Base-by-base conservation (phyloP, 2,329 filamentous ascomycete genomes). In the Botryotinia convoluta region DNA sequence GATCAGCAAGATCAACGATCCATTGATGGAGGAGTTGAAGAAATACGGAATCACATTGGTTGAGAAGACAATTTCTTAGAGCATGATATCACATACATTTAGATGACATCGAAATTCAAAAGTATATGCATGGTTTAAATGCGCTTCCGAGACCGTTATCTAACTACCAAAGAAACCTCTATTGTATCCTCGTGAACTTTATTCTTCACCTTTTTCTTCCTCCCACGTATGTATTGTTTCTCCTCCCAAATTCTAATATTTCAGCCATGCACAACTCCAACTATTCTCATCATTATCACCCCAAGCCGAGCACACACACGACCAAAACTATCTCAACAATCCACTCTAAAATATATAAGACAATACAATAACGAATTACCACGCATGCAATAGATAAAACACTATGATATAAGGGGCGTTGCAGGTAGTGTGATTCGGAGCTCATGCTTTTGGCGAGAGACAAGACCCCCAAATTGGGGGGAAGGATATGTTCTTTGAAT, bases 1-100 rank as follows among this genome's bases (percentile, higher is more conserved):
- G 88, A 90, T 85, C 78, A 86, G 87, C 74, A 89, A 91, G 80
- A 89, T 95, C 80, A 91, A 90, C 80, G 87, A 87, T 79, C 91
- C 93, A 54, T 84, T 97, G 78, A 91, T 95, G 84, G 89, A 91
- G 84, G 91, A 93, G 81, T 86, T 97, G 74, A 90, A 92, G 82
- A 89, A 93, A 80, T 93, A 94, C 78, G 91, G 90, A 60, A 93
- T 94, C 79, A 87, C 87, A 82, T 87, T 92, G 84, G 88, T 87
- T 77, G 91, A 94, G 86, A 92, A 93, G 88, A 89, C 83, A 42
- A 80, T 86, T 73, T 81, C 82, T 37, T 78, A 77, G 71, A 72
- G 60, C 9, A 57, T 26, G 61, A 59, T 45, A 45, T 45, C 35
- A 18, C 22, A 54, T 62, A 72, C 32, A 65, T 29, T 16, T 62